A percentile compares a stretch with the other conserved stretches of the same genome.
Conservation (phyloP, 2,329 filamentous ascomycete genomes). For the Fusarium liriodendri region DNA sequence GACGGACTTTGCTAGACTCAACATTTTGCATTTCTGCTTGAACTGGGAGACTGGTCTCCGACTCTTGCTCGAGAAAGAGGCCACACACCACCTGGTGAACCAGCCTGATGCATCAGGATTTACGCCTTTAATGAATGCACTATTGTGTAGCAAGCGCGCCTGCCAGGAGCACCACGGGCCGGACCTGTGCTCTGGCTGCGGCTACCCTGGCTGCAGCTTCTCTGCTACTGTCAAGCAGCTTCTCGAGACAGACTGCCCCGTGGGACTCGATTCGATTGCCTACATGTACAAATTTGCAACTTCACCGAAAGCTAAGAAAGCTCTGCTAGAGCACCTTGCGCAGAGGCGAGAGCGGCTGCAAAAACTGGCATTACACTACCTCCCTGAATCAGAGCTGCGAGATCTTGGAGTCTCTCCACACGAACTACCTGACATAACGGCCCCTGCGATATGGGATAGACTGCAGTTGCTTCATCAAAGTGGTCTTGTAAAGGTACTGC, state of each 20-base stretch:
- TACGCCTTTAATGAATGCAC: neutral
- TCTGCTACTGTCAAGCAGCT: neutral
- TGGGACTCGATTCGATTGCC: neutral
- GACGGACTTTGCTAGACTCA: neutral
- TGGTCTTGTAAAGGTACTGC: neutral
- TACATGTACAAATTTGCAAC: rapidly evolving
- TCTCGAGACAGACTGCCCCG: neutral
- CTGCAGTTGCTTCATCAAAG: neutral
- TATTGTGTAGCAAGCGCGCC: rapidly evolving
- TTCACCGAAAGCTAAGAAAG: too few species aligned
- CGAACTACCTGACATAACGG: neutral
- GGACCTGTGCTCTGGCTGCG: neutral
- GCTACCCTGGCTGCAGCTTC: neutral
- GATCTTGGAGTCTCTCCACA: neutral
- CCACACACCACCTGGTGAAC: neutral
- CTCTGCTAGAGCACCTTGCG: neutral
- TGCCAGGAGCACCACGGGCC: rapidly evolving
- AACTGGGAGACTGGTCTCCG: neutral
- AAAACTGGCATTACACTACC: neutral
- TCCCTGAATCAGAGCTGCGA: neutral
- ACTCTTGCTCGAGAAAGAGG: neutral
- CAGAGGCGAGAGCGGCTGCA: neutral
- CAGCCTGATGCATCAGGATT: rapidly evolving
- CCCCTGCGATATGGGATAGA: neutral
- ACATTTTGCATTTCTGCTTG: neutral